Percentiles rank a stretch among this genome's conserved stretches.
phyloP scores from a whole-genome alignment of 305 asterid species.

The Solanum hybrid region DNA sequence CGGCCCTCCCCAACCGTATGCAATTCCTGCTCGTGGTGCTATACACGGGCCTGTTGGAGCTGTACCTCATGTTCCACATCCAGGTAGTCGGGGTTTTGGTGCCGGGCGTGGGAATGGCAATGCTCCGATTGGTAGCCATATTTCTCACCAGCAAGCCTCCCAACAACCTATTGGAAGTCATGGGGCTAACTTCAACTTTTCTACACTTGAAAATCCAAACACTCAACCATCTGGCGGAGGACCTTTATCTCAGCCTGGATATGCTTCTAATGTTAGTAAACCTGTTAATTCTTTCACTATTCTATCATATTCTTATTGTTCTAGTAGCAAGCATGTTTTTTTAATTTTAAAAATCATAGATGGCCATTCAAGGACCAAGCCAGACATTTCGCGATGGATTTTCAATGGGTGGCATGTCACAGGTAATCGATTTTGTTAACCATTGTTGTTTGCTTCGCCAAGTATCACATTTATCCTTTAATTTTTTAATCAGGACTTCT shows the following conservation, averaged over 20 bases:
- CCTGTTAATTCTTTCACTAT: neutral
- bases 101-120: constrained; percentile 85
- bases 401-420: constrained; percentile 92
- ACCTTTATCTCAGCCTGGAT: constrained; percentile 93
- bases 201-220: constrained; percentile 73
- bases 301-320: neutral
- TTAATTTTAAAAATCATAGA: constrained; percentile 23
- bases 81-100: constrained; percentile 85
- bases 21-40: constrained; percentile 88
- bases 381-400: constrained; percentile 82
- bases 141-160: constrained; percentile 76
- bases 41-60: constrained; percentile 94
- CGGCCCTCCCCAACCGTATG: constrained; percentile 87
- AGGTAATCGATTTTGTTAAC: constrained; percentile 31
- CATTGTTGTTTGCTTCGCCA: neutral
- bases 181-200: constrained; percentile 67
- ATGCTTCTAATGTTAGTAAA: constrained; percentile 70
- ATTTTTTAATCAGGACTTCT: constrained; percentile 57
- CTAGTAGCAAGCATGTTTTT: neutral
- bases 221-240: constrained; percentile 89
- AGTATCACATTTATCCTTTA: neutral
- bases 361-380: constrained; percentile 71
- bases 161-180: constrained; percentile 73
- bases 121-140: constrained; percentile 92
- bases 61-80: constrained; percentile 80